Base-by-base conservation (phyloP, 1,284 basidiomycete genomes). In the Ustilago hordei region DNA sequence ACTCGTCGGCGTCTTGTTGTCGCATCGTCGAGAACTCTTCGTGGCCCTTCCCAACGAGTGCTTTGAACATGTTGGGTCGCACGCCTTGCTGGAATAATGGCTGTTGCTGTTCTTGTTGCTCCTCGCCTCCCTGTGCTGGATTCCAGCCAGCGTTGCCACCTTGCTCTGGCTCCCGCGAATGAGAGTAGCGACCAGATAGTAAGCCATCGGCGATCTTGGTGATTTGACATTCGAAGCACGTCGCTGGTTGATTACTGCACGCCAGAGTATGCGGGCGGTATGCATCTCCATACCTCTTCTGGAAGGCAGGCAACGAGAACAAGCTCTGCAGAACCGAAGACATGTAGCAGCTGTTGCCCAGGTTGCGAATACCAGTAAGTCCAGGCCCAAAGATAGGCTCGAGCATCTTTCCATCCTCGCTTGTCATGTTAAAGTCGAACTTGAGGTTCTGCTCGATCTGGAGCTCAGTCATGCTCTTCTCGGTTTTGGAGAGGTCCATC, bases 331-430 rank as follows among this genome's bases (percentile, higher is more conserved):
- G 87, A 19, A 95, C 92, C 0, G 95, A 98, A 0, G 95, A 94
- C 91, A 99, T 94, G 88, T 99, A 99, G 86, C 97, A 99, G 87
- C 95, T 95, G 87, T 98, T 99, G 1, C 96, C 97, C 1, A 99
- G 90, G 85, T 99, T 99, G 48, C 91, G 89, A 1, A 99, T 88
- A 2, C 96, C 97, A 0, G 96, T 98, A 45, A 95, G 87, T 0
- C 93, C 94, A 0, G 92, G 91, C 0, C 96, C 97, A 84, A 93
- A 96, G 13, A 98, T 87, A 0, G 95, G 95, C 83, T 94, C 90
- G 7, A 98, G 89, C 9, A 93, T 92, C 60, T 92, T 91, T 9
- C 95, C 96, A 62, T 94, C 92, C 65, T 95, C 93, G n/a, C 90
- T 91, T 0, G 93, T 95, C 83, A 99, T 91, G 4, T 93, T 94